phyloP scores from a whole-genome alignment of 2,329 filamentous ascomycete species.

The Paracorniculantispora psalliotae region DNA sequence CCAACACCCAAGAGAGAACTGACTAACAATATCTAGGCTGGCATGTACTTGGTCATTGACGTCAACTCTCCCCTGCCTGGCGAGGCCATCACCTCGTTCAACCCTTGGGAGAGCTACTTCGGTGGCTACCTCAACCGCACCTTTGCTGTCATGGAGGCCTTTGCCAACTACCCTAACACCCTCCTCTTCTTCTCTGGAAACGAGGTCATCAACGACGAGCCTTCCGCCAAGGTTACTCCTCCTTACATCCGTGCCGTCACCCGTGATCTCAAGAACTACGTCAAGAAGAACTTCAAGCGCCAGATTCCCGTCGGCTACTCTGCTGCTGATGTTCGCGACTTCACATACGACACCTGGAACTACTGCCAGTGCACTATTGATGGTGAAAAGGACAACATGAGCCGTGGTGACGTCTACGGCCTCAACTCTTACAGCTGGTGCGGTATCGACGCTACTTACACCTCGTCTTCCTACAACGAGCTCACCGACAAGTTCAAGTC shows the following conservation, averaged over 20 bases:
- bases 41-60: constrained; percentile 65
- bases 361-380: constrained; percentile 65
- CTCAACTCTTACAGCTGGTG: constrained; percentile 73
- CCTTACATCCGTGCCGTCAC: constrained; percentile 72
- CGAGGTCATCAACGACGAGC: constrained; percentile 66
- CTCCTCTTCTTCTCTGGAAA: constrained; percentile 75
- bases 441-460: constrained; percentile 54
- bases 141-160: constrained; percentile 62
- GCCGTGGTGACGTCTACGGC: constrained; percentile 69
- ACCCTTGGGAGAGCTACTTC: constrained; percentile 58
- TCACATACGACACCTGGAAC: constrained; percentile 69
- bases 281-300: constrained; percentile 64
- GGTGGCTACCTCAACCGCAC: constrained; percentile 58
- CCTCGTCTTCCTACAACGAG: constrained; percentile 56
- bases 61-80: constrained; percentile 61
- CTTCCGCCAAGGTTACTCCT: constrained; percentile 55
- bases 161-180: constrained; percentile 62
- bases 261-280: constrained; percentile 76
- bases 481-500: constrained; percentile 61
- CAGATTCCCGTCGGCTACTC: constrained; percentile 74
- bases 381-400: constrained; percentile 52
- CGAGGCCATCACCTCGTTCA: constrained; percentile 49
- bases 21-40: constrained; percentile 36
- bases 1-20: background rate
- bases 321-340: constrained; percentile 69